Evolutionary conservation across 768 basidiomycete species (phyloP).

Genomic region (Hemileccinum rubropunctum): DNA sequence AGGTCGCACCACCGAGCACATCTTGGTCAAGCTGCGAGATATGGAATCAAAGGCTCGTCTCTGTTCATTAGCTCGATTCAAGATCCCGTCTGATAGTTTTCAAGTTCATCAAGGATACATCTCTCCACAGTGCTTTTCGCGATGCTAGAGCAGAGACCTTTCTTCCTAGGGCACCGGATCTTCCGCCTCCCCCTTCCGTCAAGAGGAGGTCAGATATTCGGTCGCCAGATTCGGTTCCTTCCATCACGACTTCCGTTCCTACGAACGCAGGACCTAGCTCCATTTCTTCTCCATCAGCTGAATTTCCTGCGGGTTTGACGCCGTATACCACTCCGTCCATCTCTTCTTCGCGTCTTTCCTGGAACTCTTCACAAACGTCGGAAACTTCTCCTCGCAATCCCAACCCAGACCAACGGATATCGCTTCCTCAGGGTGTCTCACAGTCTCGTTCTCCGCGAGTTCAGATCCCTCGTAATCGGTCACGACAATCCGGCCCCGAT

Average conservation of each 20-base stretch:
- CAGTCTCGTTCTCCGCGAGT: slow-evolving; percentile 6
- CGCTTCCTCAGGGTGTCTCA: slow-evolving; percentile 2
- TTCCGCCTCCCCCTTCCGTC: slow-evolving; percentile 21
- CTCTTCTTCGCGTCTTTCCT: slow-evolving; percentile 1
- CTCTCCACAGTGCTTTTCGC: slow-evolving; percentile 30
- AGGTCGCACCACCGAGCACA: slow-evolving; percentile 29
- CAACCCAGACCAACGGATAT: neutral
- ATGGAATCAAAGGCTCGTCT: slow-evolving; percentile 29
- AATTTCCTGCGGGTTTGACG: neutral
- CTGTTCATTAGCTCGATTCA: neutral
- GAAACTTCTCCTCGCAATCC: neutral
- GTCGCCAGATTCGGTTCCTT: neutral
- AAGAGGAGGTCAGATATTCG: neutral
- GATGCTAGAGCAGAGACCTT: slow-evolving; percentile 31
- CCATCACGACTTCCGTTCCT: neutral
- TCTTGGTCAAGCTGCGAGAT: slow-evolving; percentile 25
- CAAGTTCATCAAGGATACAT: slow-evolving; percentile 31
- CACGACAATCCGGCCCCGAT: neutral
- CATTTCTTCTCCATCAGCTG: neutral
- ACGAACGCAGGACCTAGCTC: neutral
- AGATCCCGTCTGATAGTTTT: neutral
- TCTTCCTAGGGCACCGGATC: slow-evolving; percentile 24
- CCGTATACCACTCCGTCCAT: neutral
- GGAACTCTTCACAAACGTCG: slow-evolving; percentile 1
- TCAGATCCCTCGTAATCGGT: slow-evolving; percentile 12